Conservation (phyloP, 352 stramenopile species). For the Halophytophthora batemanensis region DNA sequence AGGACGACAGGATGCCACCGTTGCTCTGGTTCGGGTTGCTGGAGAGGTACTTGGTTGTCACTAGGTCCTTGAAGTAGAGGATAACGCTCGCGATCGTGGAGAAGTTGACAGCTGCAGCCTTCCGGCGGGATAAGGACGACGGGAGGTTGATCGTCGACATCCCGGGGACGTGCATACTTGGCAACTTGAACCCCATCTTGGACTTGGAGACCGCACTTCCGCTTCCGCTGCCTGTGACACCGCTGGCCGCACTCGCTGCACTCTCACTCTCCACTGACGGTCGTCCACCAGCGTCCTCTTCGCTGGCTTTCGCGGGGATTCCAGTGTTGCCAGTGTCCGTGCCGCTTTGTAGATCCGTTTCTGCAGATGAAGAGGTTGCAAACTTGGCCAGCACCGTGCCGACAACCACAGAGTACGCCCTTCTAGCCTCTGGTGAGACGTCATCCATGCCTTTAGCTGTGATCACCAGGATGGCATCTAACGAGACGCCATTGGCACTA, state of each 20-base stretch:
- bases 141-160: constrained; percentile 55
- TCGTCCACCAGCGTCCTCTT: constrained; percentile 30
- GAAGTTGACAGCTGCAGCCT: constrained; percentile 58
- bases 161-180: constrained; percentile 49
- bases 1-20: constrained; percentile 68
- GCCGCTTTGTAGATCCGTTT: constrained; percentile 40
- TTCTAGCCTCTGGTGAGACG: constrained; percentile 49
- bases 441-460: constrained; percentile 81
- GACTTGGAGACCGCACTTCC: constrained; percentile 26
- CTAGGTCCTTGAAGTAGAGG: constrained; percentile 73
- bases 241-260: constrained; percentile 14
- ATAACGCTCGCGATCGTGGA: constrained; percentile 74
- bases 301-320: constrained; percentile 15
- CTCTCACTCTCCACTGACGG: constrained; percentile 24
- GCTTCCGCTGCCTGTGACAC: constrained; percentile 5
- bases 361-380: constrained; percentile 38
- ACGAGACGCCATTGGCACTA: constrained; percentile 32
- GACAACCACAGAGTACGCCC: constrained; percentile 62
- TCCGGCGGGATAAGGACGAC: constrained; percentile 49
- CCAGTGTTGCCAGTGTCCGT: constrained; percentile 13
- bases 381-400: constrained; percentile 80
- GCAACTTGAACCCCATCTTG: constrained; percentile 73
- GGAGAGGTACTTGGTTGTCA: constrained; percentile 60
- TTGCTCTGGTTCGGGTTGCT: constrained; percentile 48
- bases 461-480: constrained; percentile 71